Base-by-base conservation (phyloP, 768 basidiomycete genomes). In the Paxillus involutus region DNA sequence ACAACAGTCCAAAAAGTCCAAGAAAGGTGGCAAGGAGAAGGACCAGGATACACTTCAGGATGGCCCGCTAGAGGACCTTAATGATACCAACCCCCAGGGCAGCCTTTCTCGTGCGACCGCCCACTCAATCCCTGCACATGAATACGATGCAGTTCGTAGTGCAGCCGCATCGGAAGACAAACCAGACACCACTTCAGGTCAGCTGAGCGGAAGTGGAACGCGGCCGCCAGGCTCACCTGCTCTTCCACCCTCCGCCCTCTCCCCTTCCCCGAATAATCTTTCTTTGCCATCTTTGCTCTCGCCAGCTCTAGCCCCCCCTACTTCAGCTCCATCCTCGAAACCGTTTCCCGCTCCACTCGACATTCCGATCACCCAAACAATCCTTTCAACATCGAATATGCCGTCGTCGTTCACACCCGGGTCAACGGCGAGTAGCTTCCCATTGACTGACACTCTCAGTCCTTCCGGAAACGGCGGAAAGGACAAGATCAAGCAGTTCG, bases 361-460 rank as follows among this genome's bases (percentile, higher is more conserved):
- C 69, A 89, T 91, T 59, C 88, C 91, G 21, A 77, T 81, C 21
- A 84, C 90, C 0, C 87, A 87, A 49, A 93, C 94, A 35, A 97
- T 98, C 60, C 84, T 97, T 52, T 84, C 93, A 52, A 75, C 81
- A 49, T 86, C 90, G 58, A 69, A 77, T 26, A 72, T 80, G 57
- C 74, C 77, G 9, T 63, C 69, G 14, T 70, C 65, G 39, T 79
- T 80, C 59, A 81, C 75, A 35, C 81, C 84, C 17, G 81, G 78
- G 30, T 84, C 83, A 30, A 70, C 73, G 36, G 59, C 72, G 21
- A 75, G 70, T 47, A 74, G 71, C 46, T 73, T 75, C 57, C 69
- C 71, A 0, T 59, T 71, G 40, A 70, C 64, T 16, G 76, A 79
- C 36, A 53, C 79, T 5, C 49, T 69, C 26, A 60, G 65, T 56